These are phyloP conservation scores for Lenzites betulinus DNA, from an alignment of 768 basidiomycete genomes.

Conservation along the genomic window DNA sequence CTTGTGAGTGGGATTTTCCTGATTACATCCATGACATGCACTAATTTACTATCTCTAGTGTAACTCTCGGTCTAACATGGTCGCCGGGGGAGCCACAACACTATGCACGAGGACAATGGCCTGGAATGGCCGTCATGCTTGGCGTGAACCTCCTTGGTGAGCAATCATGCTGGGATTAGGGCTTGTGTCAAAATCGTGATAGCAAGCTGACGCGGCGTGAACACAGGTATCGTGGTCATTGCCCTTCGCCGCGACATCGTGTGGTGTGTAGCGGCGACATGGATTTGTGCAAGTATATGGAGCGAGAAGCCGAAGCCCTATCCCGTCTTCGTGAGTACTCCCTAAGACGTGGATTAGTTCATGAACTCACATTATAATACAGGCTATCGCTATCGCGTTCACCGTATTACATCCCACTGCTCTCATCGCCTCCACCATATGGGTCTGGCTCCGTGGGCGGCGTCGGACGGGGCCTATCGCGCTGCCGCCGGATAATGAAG, in stretches of 20 bases:
- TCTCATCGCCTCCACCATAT: conserved; percentile 49
- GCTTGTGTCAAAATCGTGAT: no score
- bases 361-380: not conserved
- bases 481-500: conserved; percentile 43
- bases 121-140: conserved; percentile 70
- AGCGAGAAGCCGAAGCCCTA: conserved; percentile 58
- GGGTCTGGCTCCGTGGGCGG: conserved; percentile 32
- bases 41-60: conserved; percentile 39
- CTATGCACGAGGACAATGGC: conserved; percentile 64
- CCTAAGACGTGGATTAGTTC: not conserved
- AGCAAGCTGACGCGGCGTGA: no score
- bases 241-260: conserved; percentile 65
- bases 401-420: conserved; percentile 67
- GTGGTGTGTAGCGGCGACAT: conserved; percentile 74
- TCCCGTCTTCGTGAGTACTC: conserved; percentile 58
- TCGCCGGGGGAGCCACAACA: conserved; percentile 53
- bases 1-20: conserved; percentile 40
- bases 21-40: not conserved
- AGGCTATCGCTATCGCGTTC: conserved; percentile 66
- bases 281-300: conserved; percentile 74
- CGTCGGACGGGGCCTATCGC: conserved; percentile 41
- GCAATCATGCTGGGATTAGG: not conserved
- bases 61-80: conserved; percentile 69
- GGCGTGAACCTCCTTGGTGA: conserved; percentile 52
- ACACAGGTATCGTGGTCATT: conserved; percentile 54